A percentile compares a stretch with the other conserved stretches of the same genome.
phyloP scores from a whole-genome alignment of 2,329 filamentous ascomycete genomes.

The Cyanodermella asteris region DNA sequence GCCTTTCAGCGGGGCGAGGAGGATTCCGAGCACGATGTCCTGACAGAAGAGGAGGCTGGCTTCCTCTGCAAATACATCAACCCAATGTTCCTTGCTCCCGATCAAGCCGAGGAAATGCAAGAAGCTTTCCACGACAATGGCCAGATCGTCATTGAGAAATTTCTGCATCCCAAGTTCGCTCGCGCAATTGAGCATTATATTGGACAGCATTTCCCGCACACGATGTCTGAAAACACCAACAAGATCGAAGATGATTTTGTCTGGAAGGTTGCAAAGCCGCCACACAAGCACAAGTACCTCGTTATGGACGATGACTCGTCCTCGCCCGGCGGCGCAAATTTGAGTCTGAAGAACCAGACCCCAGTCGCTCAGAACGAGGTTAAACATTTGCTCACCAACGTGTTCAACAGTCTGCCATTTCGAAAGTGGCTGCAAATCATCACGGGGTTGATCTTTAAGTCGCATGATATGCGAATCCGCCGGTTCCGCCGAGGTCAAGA shows the following conservation, averaged over 20 bases:
- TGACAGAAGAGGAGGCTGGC: conserved; percentile 63
- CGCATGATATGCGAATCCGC: conserved; percentile 58
- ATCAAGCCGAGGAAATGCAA: conserved; percentile 63
- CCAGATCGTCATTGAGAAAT: conserved; percentile 58
- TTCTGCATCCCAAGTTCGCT: conserved; percentile 61
- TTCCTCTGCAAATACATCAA: conserved; percentile 81
- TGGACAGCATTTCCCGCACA: conserved; percentile 35
- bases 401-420: conserved; percentile 72
- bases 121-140: conserved; percentile 65
- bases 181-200: conserved; percentile 49
- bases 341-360: conserved; percentile 4
- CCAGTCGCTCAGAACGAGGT: conserved; percentile 32
- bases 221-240: conserved; percentile 22
- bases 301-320: conserved; percentile 16
- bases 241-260: conserved; percentile 36
- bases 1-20: too few relatives aligned
- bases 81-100: conserved; percentile 76
- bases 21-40: conserved; percentile 33
- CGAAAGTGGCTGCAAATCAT: conserved; percentile 72
- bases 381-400: conserved; percentile 55
- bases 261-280: conserved; percentile 65
- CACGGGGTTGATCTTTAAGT: conserved; percentile 52
- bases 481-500: conserved; percentile 73
- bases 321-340: conserved; percentile 14
- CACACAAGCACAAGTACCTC: conserved; percentile 94